Evolutionary conservation across 208 protist genomes (phyloP).

Genomic region (Trypanosoma lewisi): DNA sequence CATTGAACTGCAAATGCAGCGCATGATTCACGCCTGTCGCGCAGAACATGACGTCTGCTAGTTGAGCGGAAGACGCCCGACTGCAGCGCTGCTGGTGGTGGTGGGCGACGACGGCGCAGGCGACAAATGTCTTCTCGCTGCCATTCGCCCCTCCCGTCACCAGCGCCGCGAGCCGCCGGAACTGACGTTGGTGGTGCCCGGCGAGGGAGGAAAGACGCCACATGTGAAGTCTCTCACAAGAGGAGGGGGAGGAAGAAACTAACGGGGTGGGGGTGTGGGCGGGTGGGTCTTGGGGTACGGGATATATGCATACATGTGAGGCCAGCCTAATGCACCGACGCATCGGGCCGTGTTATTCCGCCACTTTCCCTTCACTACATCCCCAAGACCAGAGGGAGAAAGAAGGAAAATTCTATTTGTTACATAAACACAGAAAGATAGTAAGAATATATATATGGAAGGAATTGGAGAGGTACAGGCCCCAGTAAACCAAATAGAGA

Average conservation of each 20-base stretch:
- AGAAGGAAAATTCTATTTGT: neutral
- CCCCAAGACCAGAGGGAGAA: neutral
- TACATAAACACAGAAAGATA: neutral
- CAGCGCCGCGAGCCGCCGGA: slow-evolving; percentile 12
- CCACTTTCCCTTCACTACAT: neutral
- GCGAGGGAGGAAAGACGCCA: slow-evolving; percentile 16
- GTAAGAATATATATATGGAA: neutral
- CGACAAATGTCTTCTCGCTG: slow-evolving; percentile 16
- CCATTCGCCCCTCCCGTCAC: neutral
- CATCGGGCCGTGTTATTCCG: neutral
- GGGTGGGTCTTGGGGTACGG: neutral
- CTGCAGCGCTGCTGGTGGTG: neutral
- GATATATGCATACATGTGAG: neutral
- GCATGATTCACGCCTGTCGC: slow-evolving; percentile 77
- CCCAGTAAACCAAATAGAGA: neutral
- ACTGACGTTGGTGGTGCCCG: slow-evolving; percentile 18
- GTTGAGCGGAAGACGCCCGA: neutral
- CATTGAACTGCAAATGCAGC: slow-evolving; percentile 60
- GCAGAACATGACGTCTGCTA: slow-evolving; percentile 7
- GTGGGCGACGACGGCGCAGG: slow-evolving; percentile 24
- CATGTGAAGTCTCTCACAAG: slow-evolving; percentile 6
- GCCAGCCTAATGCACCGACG: neutral
- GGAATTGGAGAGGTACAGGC: slow-evolving; percentile 7
- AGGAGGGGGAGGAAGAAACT: neutral
- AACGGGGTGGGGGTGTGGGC: neutral